These are phyloP conservation scores for Psilocybe subaeruginosa DNA, from an alignment of 768 basidiomycete species.

Conservation along the genomic window DNA sequence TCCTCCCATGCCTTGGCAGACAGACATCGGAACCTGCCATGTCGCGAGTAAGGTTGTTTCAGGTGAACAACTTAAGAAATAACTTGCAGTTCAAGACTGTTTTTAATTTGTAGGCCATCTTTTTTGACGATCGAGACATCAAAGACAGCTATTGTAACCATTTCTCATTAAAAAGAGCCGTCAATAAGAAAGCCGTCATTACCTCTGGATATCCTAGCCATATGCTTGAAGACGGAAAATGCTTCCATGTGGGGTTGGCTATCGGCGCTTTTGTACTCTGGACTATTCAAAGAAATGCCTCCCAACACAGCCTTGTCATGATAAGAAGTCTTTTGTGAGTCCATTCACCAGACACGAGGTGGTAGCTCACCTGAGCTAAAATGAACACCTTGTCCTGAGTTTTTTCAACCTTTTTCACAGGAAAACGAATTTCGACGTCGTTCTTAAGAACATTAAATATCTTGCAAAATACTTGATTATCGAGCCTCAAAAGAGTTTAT, in stretches of 20 bases:
- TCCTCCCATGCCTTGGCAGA: slow-evolving; percentile 93
- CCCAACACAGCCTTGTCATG: slow-evolving; percentile 64
- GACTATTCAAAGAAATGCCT: slow-evolving; percentile 60
- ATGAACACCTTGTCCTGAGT: slow-evolving; percentile 80
- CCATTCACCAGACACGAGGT: neutral
- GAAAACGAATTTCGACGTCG: slow-evolving; percentile 81
- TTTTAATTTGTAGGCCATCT: slow-evolving; percentile 68
- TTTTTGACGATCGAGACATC: slow-evolving; percentile 73
- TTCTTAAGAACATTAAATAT: slow-evolving; percentile 67
- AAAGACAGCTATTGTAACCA: slow-evolving; percentile 59
- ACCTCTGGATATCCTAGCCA: slow-evolving; percentile 79
- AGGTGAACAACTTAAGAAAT: neutral
- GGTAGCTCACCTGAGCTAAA: slow-evolving; percentile 66
- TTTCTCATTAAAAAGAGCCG: slow-evolving; percentile 5
- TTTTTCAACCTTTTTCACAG: slow-evolving; percentile 69
- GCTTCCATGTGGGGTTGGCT: slow-evolving; percentile 77
- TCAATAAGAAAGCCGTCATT: neutral
- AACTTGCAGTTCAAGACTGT: slow-evolving; percentile 75
- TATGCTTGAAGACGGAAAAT: slow-evolving; percentile 71
- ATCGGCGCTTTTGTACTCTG: slow-evolving; percentile 73
- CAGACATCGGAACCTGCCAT: slow-evolving; percentile 68
- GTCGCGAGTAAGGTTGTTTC: neutral
- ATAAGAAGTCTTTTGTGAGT: neutral
- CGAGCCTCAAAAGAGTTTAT: neutral
- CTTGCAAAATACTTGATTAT: slow-evolving; percentile 25